Base-by-base conservation (phyloP, 108 stramenopile genomes). In the Parmales sp. region DNA sequence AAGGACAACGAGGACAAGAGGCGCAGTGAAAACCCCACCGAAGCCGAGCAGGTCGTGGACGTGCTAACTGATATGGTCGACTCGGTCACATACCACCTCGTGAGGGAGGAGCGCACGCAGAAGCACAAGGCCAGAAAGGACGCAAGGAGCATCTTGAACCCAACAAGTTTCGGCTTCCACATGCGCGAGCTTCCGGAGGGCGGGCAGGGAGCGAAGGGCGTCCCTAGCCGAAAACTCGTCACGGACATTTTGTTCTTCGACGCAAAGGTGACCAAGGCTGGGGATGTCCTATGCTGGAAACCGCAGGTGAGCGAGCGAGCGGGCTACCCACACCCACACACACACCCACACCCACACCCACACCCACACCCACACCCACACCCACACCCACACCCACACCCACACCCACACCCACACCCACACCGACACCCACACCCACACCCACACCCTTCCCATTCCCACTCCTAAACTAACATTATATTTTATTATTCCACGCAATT, bases 1-100 rank as follows among this genome's bases (percentile, higher is more conserved):
- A 60, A 60, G 16, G 54, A 60, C 29, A 34, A 60, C 31, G 31
- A 60, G 54, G 54, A 60, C 26, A 60, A 3, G 5, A 60, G 54
- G 20, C 41, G 41, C 16, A 43, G 54, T 13, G 54, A 60, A 5
- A 34, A 60, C 13, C 54, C 54, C 29, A 60, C 54, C 31, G 54
- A 60, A 2, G 16, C 36, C 2, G 54, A 60, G 31, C 54, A 60
- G 20, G 54, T 60, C n/a, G 54, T 34, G 36, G 54, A 60, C 16
- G 54, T 60, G 7, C 13, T 60, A 16, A 34, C 29, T 9, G 54
- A 60, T 34, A 28, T 60, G 13, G 54, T 60, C 11, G 31, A 60
- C 54, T 34, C 54, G 2, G 54, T 60, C 6, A 34, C 29, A 34
- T 60, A 60, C 31, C 31, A 60, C 31, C 20, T 60, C n/a, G 36